Conservation (phyloP, 2,329 filamentous ascomycete genomes). For the Penicillium sp. region DNA sequence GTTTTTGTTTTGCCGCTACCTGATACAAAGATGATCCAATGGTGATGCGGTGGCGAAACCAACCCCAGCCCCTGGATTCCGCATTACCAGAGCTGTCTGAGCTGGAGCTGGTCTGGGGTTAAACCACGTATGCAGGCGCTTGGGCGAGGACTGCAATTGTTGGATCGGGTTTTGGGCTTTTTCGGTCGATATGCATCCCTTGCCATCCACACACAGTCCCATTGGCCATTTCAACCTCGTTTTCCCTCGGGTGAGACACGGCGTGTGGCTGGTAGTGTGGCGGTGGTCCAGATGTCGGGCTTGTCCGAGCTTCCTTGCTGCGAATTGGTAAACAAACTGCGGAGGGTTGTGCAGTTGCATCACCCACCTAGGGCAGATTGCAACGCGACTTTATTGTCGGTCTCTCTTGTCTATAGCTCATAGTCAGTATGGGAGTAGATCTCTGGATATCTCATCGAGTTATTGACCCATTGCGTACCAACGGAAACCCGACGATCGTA, state of each 20-base stretch:
- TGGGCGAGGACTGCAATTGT: neutral
- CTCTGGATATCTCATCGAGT: constrained; percentile 19
- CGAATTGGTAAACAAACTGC: neutral
- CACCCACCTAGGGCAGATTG: neutral
- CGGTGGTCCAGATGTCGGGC: constrained; percentile 7
- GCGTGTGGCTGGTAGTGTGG: constrained; percentile 18
- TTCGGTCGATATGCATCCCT: constrained; percentile 20
- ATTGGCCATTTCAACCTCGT: neutral
- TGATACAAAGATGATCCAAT: constrained; percentile 11
- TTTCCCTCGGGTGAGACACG: neutral
- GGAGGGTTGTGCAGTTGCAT: neutral
- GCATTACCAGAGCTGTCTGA: neutral
- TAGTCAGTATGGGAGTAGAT: neutral
- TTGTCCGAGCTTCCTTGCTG: constrained; percentile 10
- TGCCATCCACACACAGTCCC: constrained; percentile 3
- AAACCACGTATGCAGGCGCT: neutral
- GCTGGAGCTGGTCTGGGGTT: constrained; percentile 3
- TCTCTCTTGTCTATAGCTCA: neutral
- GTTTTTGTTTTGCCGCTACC: constrained; percentile 6
- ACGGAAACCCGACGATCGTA: constrained; percentile 8
- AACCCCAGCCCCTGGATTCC: constrained; percentile 18
- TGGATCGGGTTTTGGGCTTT: neutral
- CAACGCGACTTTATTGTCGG: neutral
- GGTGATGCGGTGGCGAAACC: constrained; percentile 10
- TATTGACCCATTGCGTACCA: constrained; percentile 23